These are phyloP conservation scores for Serendipita vermifera DNA, from an alignment of 768 basidiomycete genomes.

Conservation along the genomic window DNA sequence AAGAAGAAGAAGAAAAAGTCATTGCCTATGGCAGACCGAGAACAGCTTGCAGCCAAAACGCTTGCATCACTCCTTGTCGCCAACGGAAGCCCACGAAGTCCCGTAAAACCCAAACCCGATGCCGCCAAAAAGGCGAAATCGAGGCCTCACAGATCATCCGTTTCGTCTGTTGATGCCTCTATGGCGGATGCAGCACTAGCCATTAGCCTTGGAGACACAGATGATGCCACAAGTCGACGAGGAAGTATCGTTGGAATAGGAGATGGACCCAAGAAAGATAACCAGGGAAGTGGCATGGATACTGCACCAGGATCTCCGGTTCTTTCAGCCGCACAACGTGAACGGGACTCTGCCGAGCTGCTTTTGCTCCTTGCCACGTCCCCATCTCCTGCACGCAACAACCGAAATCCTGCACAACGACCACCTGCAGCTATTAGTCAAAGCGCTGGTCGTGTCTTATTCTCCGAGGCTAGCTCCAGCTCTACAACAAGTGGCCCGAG, in stretches of 20 bases:
- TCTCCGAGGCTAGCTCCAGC: background rate
- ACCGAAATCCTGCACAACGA: constrained; percentile 9
- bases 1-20: background rate
- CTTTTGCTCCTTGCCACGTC: constrained; percentile 78
- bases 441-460: background rate
- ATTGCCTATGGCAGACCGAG: background rate
- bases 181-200: constrained; percentile 4
- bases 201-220: constrained; percentile 1
- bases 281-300: constrained; percentile 1
- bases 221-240: too few species aligned
- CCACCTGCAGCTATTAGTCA: constrained; percentile 1
- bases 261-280: too few species aligned
- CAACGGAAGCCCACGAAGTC: background rate
- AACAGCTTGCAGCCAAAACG: constrained; percentile 2
- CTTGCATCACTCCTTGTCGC: background rate
- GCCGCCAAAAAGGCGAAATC: background rate
- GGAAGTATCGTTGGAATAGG: too few species aligned
- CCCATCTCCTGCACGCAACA: constrained; percentile 49
- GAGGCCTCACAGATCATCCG: background rate
- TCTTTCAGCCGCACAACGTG: background rate
- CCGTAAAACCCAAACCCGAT: background rate
- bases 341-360: constrained; percentile 62
- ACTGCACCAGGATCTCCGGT: constrained; percentile 2
- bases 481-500: background rate
- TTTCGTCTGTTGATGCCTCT: constrained; percentile 6